These are phyloP conservation scores for Adansonia digitata DNA, from an alignment of 345 rosid genomes.

Conservation along the genomic window DNA sequence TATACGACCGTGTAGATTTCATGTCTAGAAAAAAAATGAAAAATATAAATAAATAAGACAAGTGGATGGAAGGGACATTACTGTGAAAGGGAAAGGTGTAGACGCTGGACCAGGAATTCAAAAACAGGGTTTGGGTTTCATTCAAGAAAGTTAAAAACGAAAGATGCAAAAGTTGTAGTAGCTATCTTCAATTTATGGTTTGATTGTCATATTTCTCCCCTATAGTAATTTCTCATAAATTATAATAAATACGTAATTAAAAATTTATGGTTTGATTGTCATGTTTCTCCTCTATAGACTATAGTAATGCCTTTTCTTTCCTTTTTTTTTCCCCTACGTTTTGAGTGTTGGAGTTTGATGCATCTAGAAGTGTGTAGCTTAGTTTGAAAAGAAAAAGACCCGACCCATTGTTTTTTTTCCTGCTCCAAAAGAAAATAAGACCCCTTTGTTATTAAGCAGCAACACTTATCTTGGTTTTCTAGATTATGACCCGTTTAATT, in stretches of 20 bases:
- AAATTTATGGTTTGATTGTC: no score
- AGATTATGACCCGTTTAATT: background rate
- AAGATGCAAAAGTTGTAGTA: no score
- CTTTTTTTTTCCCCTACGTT: background rate
- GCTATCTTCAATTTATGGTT: no score
- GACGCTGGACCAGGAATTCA: background rate
- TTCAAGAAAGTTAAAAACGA: no score
- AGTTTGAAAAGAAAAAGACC: background rate
- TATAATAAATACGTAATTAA: background rate
- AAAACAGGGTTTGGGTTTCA: no score
- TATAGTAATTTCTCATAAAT: background rate
- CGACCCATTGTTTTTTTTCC: background rate
- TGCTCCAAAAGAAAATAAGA: background rate
- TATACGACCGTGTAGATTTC: no score
- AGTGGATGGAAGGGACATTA: no score
- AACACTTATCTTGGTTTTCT: background rate
- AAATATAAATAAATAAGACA: no score
- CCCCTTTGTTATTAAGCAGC: background rate
- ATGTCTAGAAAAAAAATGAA: no score
- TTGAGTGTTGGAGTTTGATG: background rate
- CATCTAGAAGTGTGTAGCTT: background rate
- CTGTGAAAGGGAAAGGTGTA: background rate
- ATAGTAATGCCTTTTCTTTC: no score
- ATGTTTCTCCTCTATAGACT: no score
- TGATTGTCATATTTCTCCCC: no score